Conservation (phyloP, 768 basidiomycete species). For the Tricholomella constricta region DNA sequence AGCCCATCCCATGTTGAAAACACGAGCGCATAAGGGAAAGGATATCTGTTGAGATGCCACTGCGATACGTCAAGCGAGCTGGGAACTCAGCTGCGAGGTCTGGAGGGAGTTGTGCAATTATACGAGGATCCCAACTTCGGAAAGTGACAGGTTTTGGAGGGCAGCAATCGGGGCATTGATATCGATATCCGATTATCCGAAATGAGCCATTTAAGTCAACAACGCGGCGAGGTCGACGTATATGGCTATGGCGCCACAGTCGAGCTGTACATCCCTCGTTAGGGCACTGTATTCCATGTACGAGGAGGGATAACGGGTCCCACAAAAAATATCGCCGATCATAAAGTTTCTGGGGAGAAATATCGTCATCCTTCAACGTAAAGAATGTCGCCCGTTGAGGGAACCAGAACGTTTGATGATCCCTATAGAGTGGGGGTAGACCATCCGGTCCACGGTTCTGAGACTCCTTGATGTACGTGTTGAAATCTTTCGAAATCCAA, state of each 20-base stretch:
- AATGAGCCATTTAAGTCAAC: constrained; percentile 13
- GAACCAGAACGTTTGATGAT: constrained; percentile 9
- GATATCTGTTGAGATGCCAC: constrained; percentile 19
- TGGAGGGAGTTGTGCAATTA: constrained; percentile 3
- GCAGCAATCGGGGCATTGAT: constrained; percentile 6
- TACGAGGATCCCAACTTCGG: constrained; percentile 7
- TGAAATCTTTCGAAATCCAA: neutral
- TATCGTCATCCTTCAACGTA: neutral
- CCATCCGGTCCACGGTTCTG: neutral
- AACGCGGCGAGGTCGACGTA: constrained; percentile 11
- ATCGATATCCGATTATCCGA: constrained; percentile 18
- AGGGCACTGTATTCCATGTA: constrained; percentile 11
- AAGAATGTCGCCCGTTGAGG: constrained; percentile 2
- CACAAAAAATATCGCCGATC: constrained; percentile 15
- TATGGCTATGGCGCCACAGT: constrained; percentile 10
- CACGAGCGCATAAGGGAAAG: constrained; percentile 19
- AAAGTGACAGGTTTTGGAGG: constrained; percentile 4
- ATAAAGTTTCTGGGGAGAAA: constrained; percentile 15
- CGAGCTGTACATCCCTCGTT: constrained; percentile 2
- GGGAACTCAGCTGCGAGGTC: constrained; percentile 19
- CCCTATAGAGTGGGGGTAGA: neutral
- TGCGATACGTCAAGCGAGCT: constrained; percentile 18
- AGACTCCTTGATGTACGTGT: neutral
- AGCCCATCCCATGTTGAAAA: constrained; percentile 24
- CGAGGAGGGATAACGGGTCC: constrained; percentile 10